phyloP scores from a whole-genome alignment of 768 basidiomycete species.

The Tulasnella sp. region DNA sequence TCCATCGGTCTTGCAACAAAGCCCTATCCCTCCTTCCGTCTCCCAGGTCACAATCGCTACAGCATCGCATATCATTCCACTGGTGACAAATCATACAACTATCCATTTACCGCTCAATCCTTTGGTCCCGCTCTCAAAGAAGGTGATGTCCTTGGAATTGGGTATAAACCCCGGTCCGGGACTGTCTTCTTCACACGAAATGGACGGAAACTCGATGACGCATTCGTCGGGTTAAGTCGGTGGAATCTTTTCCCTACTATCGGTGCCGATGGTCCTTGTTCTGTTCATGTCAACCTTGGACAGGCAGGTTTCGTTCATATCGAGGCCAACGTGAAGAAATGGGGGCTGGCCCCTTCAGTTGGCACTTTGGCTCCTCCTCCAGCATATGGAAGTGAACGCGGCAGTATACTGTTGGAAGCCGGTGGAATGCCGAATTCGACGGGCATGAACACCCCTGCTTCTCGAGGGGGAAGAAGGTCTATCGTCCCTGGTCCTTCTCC shows the following conservation, averaged over 20 bases:
- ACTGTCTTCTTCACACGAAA: slow-evolving; percentile 99
- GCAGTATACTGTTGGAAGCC: slow-evolving; percentile 88
- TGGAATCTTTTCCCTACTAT: slow-evolving; percentile 96
- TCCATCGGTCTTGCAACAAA: slow-evolving; percentile 92
- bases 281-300: slow-evolving; percentile 92
- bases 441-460: slow-evolving; percentile 11
- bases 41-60: slow-evolving; percentile 73
- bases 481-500: slow-evolving; percentile 30
- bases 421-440: slow-evolving; percentile 43
- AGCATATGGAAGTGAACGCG: slow-evolving; percentile 93
- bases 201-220: slow-evolving; percentile 92
- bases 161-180: slow-evolving; percentile 89
- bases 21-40: slow-evolving; percentile 87
- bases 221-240: slow-evolving; percentile 74
- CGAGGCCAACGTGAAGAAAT: slow-evolving; percentile 99
- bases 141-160: slow-evolving; percentile 91
- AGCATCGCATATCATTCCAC: slow-evolving; percentile 93
- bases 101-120: slow-evolving; percentile 75
- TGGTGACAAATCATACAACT: slow-evolving; percentile 95
- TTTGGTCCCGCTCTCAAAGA: slow-evolving; percentile 80
- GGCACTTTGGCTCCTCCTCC: slow-evolving; percentile 96
- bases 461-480: slow-evolving; percentile 21
- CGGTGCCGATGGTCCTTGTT: slow-evolving; percentile 91
- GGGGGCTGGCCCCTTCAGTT: slow-evolving; percentile 94
- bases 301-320: slow-evolving; percentile 98